A percentile compares a stretch with the other conserved stretches of the same genome.
Evolutionary conservation across 352 stramenopile species (phyloP).

Genomic region (Hyaloperonospora brassicae): DNA sequence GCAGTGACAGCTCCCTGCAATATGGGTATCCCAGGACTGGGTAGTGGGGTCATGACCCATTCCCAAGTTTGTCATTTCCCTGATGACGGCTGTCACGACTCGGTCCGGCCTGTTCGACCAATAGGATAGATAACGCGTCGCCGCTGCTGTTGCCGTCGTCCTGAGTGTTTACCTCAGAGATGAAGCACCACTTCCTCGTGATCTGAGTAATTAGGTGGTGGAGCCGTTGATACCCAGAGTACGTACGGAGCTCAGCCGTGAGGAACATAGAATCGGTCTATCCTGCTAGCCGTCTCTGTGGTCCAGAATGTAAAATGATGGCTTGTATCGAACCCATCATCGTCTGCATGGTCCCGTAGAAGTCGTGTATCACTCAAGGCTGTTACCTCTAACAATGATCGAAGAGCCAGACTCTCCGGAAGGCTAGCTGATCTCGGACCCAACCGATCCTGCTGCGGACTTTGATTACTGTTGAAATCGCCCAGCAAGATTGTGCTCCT

Average conservation of each 20-base stretch:
- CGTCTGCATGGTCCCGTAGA: neutral
- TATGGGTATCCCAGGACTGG: too few species aligned
- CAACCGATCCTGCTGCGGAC: neutral
- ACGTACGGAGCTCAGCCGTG: neutral
- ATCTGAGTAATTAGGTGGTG: neutral
- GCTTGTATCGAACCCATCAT: neutral
- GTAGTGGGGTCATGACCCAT: too few species aligned
- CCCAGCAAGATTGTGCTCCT: neutral
- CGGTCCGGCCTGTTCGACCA: too few species aligned
- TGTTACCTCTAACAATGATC: neutral
- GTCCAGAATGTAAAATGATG: neutral
- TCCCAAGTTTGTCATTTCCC: too few species aligned
- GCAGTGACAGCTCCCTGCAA: too few species aligned
- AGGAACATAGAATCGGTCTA: neutral
- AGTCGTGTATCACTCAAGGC: too few species aligned
- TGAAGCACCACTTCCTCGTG: too few species aligned
- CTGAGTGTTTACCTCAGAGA: too few species aligned
- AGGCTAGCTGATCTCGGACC: neutral
- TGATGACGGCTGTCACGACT: too few species aligned
- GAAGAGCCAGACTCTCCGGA: neutral
- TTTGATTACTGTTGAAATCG: neutral
- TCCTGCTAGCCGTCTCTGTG: neutral
- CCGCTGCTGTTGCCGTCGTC: too few species aligned
- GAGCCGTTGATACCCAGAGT: neutral
- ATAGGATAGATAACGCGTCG: too few species aligned